phyloP scores from a whole-genome alignment of 1,284 basidiomycete genomes.

The Moesziomyces sp. region DNA sequence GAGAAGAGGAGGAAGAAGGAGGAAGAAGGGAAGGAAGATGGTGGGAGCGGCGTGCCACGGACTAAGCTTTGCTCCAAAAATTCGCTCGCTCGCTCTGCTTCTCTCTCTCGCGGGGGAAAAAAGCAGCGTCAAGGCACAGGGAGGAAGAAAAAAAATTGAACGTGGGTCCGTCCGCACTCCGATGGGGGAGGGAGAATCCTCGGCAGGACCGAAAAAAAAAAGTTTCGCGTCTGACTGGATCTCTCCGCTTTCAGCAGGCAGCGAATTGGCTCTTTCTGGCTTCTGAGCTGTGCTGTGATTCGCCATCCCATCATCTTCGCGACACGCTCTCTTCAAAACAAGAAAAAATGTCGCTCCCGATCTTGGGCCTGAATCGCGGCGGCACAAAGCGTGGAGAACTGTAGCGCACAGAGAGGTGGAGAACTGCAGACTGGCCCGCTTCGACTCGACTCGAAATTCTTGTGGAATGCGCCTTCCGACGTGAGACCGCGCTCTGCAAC shows the following conservation, averaged over 20 bases:
- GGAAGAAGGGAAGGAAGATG: constrained; percentile 52
- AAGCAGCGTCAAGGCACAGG: background rate
- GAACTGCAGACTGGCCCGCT: background rate
- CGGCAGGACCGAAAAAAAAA: background rate
- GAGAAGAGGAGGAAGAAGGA: constrained; percentile 38
- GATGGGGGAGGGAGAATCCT: background rate
- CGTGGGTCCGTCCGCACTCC: background rate
- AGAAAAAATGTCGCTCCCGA: background rate
- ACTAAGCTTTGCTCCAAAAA: constrained; percentile 21
- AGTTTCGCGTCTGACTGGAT: background rate
- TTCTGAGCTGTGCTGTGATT: too few relatives aligned
- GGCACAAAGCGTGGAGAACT: too few relatives aligned
- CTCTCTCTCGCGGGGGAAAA: background rate
- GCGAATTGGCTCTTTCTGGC: too few relatives aligned
- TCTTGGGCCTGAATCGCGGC: too few relatives aligned
- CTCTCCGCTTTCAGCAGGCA: background rate
- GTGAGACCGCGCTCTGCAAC: background rate
- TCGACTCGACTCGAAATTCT: background rate
- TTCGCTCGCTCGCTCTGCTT: constrained; percentile 1
- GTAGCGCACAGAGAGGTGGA: background rate
- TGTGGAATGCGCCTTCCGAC: background rate
- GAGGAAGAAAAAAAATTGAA: background rate
- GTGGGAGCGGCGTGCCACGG: constrained; percentile 28
- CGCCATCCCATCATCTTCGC: too few relatives aligned
- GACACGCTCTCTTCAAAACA: too few relatives aligned